Evolutionary conservation across 1,139 yeast species (phyloP), one percentile per base, ranked within the genome.

Genomic region (Taphrina deformans): DNA sequence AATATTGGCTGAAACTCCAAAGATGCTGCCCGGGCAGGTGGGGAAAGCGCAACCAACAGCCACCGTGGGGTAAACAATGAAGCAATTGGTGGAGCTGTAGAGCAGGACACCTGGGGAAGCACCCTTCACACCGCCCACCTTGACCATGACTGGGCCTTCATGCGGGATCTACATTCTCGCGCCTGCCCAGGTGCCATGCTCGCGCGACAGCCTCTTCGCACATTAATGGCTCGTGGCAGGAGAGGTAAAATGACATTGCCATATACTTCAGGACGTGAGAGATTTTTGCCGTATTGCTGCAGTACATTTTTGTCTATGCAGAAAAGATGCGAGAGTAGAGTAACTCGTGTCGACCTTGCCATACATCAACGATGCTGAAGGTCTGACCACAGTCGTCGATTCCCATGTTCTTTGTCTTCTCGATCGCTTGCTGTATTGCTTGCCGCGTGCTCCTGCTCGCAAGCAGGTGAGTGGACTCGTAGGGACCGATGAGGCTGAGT

Each of bases 341-440:
- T 35, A 65, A 40, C 26, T 62, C 65, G 46, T 65, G 67, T 24
- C 67, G 41, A 1, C 67, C 67, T 29, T 65, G 67, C 59, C 62
- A 65, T 7, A 65, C 27, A 55, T 65, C 67, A 24, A 65, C n/a
- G 33, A 62, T 14, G 18, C 51, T 21, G 35, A 50, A 65, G 7
- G 67, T 48, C 41, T 65, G 67, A 16, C 62, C 58, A 33, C 65
- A 53, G 18, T 61, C 65, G 16, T 56, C 55, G 2, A 61, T 18
- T 1, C n/a, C 16, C 29, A 53, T 12, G 38, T 48, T 35, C 18
- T 18, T 16, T 3, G 46, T 45, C n/a, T 23, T n/a, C 31, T 55
- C 33, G 21, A 50, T 16, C 4, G 55, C 52, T 9, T 27, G 31
- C 27, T 18, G n/a, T 23, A 62, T 26, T 14, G 53, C 45, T 3